Evolutionary conservation across 2,329 filamentous ascomycete genomes (phyloP).

Genomic region (Lasiodiplodia sp.): DNA sequence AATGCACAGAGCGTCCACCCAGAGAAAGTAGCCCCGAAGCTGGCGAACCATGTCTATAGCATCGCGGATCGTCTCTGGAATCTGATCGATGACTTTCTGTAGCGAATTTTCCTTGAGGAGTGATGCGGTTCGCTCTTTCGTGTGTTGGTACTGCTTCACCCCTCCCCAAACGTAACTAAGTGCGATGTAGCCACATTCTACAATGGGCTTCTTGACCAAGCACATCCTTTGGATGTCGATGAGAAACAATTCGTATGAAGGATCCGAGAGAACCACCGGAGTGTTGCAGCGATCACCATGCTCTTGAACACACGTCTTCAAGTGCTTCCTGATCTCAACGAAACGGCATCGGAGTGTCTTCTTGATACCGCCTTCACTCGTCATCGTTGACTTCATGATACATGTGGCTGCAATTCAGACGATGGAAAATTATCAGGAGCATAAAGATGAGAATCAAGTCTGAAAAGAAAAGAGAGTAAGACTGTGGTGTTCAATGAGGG

Average conservation of each 20-base stretch:
- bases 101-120: background rate
- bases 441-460: too few relatives aligned
- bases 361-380: too few relatives aligned
- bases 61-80: background rate
- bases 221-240: background rate
- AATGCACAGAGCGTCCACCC: background rate
- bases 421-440: too few relatives aligned
- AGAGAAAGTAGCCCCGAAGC: background rate
- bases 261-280: background rate
- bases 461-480: too few relatives aligned
- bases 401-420: too few relatives aligned
- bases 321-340: background rate
- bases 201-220: background rate
- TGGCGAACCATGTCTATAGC: background rate
- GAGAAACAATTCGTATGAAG: background rate
- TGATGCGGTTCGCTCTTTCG: background rate
- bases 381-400: too few relatives aligned
- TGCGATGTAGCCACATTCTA: background rate
- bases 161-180: background rate
- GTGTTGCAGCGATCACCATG: background rate
- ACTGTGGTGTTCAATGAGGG: too few relatives aligned
- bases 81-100: background rate
- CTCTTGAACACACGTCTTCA: background rate
- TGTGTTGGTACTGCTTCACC: background rate
- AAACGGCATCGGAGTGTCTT: too few relatives aligned